phyloP scores from a whole-genome alignment of 1,284 basidiomycete species.

The Pyrrhoderma lamaoense region DNA sequence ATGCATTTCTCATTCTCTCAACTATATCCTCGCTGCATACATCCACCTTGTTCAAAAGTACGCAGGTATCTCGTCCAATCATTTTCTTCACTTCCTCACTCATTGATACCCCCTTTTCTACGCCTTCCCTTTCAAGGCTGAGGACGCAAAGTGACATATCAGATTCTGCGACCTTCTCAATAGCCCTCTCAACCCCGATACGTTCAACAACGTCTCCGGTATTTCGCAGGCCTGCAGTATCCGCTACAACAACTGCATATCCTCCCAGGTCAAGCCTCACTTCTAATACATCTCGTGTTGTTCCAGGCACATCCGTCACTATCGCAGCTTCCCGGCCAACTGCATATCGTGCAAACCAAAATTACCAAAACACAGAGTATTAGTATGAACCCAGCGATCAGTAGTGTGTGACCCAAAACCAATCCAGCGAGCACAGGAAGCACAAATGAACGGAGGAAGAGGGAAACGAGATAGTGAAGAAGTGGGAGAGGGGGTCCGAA shows the following conservation, averaged over 20 bases:
- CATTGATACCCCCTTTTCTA: too few relatives aligned
- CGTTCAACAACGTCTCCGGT: conserved; percentile 69
- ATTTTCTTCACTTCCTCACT: conserved; percentile 42
- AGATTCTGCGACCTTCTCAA: conserved; percentile 53
- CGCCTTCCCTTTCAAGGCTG: conserved; percentile 38
- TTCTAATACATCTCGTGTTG: conserved; percentile 81
- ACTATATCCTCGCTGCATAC: conserved; percentile 26
- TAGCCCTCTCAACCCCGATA: conserved; percentile 76
- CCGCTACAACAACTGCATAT: conserved; percentile 69
- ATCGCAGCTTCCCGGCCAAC: conserved; percentile 85
- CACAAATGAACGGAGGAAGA: too few relatives aligned
- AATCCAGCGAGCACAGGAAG: too few relatives aligned
- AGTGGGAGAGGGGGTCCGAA: too few relatives aligned
- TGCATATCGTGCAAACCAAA: conserved; percentile 28
- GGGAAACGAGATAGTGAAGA: too few relatives aligned
- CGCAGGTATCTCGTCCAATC: conserved; percentile 44
- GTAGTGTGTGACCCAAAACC: too few relatives aligned
- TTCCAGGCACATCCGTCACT: conserved; percentile 79
- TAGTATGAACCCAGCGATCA: too few relatives aligned
- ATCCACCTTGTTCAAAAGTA: conserved; percentile 75
- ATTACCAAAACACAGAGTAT: too few relatives aligned
- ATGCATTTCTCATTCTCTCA: conserved; percentile 2
- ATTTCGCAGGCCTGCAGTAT: conserved; percentile 79
- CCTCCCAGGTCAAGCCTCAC: conserved; percentile 83
- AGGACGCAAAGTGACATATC: conserved; percentile 76